Conservation (phyloP, 2,329 filamentous ascomycete genomes). For the Pestalotiopsis sp. region DNA sequence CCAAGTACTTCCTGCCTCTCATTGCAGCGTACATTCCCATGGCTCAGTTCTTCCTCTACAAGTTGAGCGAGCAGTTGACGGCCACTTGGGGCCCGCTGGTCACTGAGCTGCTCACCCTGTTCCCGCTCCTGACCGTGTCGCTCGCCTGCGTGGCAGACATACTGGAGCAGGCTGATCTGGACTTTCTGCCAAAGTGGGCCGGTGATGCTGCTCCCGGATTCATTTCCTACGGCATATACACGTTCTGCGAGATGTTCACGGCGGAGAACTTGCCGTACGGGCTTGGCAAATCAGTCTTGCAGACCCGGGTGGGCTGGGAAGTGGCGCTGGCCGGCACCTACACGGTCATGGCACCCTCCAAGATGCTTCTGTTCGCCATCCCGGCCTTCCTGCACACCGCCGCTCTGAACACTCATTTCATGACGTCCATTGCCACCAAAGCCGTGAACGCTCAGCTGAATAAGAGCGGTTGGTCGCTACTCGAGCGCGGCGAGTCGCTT, state of each 20-base stretch:
- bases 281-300: slow-evolving; percentile 62
- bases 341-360: slow-evolving; percentile 67
- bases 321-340: slow-evolving; percentile 66
- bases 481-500: slow-evolving; percentile 81
- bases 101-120: slow-evolving; percentile 72
- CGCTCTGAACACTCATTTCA: slow-evolving; percentile 73
- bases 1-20: slow-evolving; percentile 63
- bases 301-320: slow-evolving; percentile 73
- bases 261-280: slow-evolving; percentile 42
- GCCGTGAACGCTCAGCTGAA: slow-evolving; percentile 67
- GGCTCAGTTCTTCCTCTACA: slow-evolving; percentile 70
- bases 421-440: slow-evolving; percentile 57
- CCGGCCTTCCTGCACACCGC: slow-evolving; percentile 74
- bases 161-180: slow-evolving; percentile 61
- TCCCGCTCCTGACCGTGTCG: slow-evolving; percentile 66
- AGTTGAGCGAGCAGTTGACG: slow-evolving; percentile 65
- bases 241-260: slow-evolving; percentile 43
- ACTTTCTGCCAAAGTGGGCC: slow-evolving; percentile 54
- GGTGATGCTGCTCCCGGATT: slow-evolving; percentile 66
- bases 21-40: slow-evolving; percentile 75
- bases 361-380: slow-evolving; percentile 63
- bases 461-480: slow-evolving; percentile 67
- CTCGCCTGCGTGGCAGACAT: slow-evolving; percentile 63
- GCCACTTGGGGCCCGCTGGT: slow-evolving; percentile 71
- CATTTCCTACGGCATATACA: slow-evolving; percentile 66